These are phyloP conservation scores for Candida vaughaniae DNA, from an alignment of 805 yeast genomes.

Conservation along the genomic window DNA sequence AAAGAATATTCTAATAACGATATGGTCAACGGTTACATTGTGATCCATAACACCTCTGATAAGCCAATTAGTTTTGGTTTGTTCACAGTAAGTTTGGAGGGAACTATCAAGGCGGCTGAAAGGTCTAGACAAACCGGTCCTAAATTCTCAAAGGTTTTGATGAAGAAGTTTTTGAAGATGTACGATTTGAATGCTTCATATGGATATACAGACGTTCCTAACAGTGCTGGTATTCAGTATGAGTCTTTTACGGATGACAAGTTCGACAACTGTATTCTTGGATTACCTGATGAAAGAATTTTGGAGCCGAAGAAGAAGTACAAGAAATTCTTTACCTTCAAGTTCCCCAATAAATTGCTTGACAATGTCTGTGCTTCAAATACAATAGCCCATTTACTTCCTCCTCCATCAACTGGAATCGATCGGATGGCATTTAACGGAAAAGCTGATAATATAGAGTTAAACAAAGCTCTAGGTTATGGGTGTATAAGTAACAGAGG, in stretches of 20 bases:
- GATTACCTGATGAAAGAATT: constrained; percentile 49
- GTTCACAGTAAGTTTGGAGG: constrained; percentile 49
- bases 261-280: constrained; percentile 47
- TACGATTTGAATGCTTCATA: constrained; percentile 60
- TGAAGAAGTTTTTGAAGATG: constrained; percentile 57
- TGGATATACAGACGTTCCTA: constrained; percentile 48
- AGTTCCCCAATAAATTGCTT: constrained; percentile 52
- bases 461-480: constrained; percentile 50
- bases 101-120: constrained; percentile 39
- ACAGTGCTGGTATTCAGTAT: constrained; percentile 49
- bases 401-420: constrained; percentile 45
- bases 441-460: constrained; percentile 31
- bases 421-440: constrained; percentile 37
- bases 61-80: constrained; percentile 43
- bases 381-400: constrained; percentile 36
- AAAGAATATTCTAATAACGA: constrained; percentile 45
- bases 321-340: constrained; percentile 59
- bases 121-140: constrained; percentile 15
- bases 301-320: constrained; percentile 50
- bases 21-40: constrained; percentile 44
- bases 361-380: constrained; percentile 52
- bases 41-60: constrained; percentile 47
- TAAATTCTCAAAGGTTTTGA: constrained; percentile 29
- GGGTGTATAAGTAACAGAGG: constrained; percentile 52
- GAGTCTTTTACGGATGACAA: constrained; percentile 43